Evolutionary conservation across 805 yeast species (phyloP).

Genomic region (Ogataea wickerhamii): DNA sequence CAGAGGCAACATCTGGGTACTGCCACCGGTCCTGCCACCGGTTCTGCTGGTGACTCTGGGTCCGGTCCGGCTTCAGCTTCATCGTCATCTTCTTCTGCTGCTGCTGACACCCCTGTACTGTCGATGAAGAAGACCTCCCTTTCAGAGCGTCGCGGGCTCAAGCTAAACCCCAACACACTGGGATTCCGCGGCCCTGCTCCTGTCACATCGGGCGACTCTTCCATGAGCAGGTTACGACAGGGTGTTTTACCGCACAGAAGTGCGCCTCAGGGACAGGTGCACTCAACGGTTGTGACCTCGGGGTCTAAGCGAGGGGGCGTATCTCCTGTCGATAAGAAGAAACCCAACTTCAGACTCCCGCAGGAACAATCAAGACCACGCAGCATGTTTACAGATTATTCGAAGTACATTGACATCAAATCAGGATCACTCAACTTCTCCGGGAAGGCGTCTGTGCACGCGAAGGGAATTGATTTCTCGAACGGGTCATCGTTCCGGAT

Average conservation of each 20-base stretch:
- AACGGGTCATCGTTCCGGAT: slow-evolving; percentile 86
- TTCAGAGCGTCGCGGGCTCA: slow-evolving; percentile 55
- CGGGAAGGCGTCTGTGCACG: slow-evolving; percentile 88
- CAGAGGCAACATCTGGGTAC: too few species aligned
- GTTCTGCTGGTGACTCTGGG: too few species aligned
- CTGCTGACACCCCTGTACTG: background rate
- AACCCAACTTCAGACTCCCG: slow-evolving; percentile 23
- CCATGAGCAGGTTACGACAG: slow-evolving; percentile 21
- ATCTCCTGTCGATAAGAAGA: slow-evolving; percentile 18
- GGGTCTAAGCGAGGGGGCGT: slow-evolving; percentile 7
- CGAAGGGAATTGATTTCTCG: slow-evolving; percentile 87
- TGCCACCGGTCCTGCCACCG: slow-evolving; percentile 2
- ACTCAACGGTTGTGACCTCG: background rate
- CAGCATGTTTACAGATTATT: slow-evolving; percentile 77
- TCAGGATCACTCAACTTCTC: slow-evolving; percentile 89
- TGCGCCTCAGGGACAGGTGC: slow-evolving; percentile 12
- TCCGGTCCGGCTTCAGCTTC: too few species aligned
- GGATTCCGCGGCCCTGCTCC: slow-evolving; percentile 14
- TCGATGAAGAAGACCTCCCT: slow-evolving; percentile 36
- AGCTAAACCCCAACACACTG: slow-evolving; percentile 27
- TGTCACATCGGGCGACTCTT: slow-evolving; percentile 8
- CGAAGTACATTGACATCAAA: slow-evolving; percentile 85
- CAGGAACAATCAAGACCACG: slow-evolving; percentile 35
- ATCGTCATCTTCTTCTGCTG: too few species aligned
- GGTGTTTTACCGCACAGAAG: slow-evolving; percentile 26